These are phyloP conservation scores for Salvia hispanica DNA, from an alignment of 257 asterid species.

Conservation along the genomic window DNA sequence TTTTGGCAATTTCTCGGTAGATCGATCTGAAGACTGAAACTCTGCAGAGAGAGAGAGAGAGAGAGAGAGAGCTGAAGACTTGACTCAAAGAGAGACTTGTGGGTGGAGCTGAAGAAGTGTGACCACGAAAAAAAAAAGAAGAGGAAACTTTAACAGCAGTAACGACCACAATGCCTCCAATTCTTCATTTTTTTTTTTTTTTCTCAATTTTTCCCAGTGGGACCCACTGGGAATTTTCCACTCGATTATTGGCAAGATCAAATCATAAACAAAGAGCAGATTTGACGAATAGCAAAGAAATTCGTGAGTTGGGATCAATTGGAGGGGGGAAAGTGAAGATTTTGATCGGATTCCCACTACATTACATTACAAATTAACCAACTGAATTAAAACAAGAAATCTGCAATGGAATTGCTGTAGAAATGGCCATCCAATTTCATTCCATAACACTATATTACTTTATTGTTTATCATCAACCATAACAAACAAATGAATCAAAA, in stretches of 20 bases:
- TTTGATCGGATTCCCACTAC: background rate
- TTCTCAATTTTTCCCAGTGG: background rate
- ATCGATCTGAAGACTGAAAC: slow-evolving; percentile 24
- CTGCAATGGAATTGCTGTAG: background rate
- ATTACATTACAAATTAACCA: too few species aligned
- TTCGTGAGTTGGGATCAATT: background rate
- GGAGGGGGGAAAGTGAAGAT: background rate
- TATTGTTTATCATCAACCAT: background rate
- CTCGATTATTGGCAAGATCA: too few species aligned
- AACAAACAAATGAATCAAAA: slow-evolving; percentile 23
- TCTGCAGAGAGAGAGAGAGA: background rate
- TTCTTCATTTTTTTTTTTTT: background rate
- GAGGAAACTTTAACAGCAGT: background rate
- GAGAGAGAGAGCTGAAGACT: slow-evolving; percentile 8
- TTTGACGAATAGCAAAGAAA: background rate
- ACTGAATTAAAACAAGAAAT: background rate
- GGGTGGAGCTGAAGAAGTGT: slow-evolving; percentile 10
- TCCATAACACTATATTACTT: background rate
- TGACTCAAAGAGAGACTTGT: slow-evolving; percentile 11
- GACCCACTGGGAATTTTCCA: background rate
- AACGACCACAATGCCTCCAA: slow-evolving; percentile 24
- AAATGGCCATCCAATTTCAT: slow-evolving; percentile 1
- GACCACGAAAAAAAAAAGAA: background rate
- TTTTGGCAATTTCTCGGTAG: slow-evolving; percentile 11
- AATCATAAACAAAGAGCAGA: background rate